These are phyloP conservation scores for Fusarium nurragi DNA, from an alignment of 2,329 filamentous ascomycete genomes.

Conservation along the genomic window DNA sequence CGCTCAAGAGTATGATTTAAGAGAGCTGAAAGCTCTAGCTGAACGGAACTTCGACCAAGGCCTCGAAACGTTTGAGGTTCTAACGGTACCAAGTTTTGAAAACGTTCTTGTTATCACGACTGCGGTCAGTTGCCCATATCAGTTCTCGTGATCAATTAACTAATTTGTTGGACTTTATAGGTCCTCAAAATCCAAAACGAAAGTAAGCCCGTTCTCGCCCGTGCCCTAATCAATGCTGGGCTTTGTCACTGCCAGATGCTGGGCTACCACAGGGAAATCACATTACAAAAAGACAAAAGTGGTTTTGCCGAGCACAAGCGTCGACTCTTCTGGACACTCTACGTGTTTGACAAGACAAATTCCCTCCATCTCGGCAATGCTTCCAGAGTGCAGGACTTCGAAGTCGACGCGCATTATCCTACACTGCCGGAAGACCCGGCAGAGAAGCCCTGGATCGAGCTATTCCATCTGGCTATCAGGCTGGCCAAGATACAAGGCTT, in stretches of 20 bases:
- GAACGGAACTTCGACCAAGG: slow-evolving; percentile 29
- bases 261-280: slow-evolving; percentile 31
- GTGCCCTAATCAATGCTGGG: slow-evolving; percentile 20
- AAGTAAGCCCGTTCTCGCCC: slow-evolving; percentile 14
- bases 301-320: slow-evolving; percentile 14
- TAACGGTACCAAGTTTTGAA: slow-evolving; percentile 32
- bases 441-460: slow-evolving; percentile 19
- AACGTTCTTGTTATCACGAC: slow-evolving; percentile 25
- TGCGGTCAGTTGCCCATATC: background rate
- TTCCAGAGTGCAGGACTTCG: slow-evolving; percentile 31
- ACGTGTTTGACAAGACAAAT: slow-evolving; percentile 31
- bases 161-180: background rate
- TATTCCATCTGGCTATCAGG: slow-evolving; percentile 19
- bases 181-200: slow-evolving; percentile 27
- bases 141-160: fast-evolving
- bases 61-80: slow-evolving; percentile 28
- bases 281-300: slow-evolving; percentile 20
- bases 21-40: slow-evolving; percentile 7
- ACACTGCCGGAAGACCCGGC: background rate
- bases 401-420: slow-evolving; percentile 26
- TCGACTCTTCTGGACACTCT: slow-evolving; percentile 33
- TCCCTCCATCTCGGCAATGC: slow-evolving; percentile 26
- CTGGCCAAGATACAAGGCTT: slow-evolving; percentile 20
- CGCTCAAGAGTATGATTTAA: slow-evolving; percentile 13
- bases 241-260: slow-evolving; percentile 35